These are phyloP conservation scores for Sarocladium kiliense DNA, from an alignment of 2,329 filamentous ascomycete genomes.

Conservation along the genomic window DNA sequence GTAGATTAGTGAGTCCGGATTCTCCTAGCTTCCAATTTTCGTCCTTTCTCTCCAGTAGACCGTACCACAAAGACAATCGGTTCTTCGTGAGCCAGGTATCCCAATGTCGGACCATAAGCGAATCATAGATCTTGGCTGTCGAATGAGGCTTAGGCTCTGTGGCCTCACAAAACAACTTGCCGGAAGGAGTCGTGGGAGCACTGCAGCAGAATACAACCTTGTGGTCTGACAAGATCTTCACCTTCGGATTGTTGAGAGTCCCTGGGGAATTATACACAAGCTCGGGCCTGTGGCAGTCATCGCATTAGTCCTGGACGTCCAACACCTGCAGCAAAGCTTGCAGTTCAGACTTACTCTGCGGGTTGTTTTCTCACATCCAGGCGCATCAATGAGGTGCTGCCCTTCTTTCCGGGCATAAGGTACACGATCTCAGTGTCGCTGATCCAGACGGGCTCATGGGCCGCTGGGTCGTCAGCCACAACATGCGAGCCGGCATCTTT, in stretches of 20 bases:
- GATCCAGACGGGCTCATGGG: constrained; percentile 73
- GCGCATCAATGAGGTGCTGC: constrained; percentile 41
- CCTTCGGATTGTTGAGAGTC: constrained; percentile 54
- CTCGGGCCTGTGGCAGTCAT: constrained; percentile 3
- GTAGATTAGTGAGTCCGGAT: constrained; percentile 54
- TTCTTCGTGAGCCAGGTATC: constrained; percentile 68
- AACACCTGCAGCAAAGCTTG: too few relatives aligned
- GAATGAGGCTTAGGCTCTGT: constrained; percentile 55
- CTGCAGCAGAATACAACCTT: constrained; percentile 53
- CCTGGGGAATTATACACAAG: constrained; percentile 35
- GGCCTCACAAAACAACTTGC: constrained; percentile 62
- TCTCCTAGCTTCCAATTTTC: constrained; percentile 36
- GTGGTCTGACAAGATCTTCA: constrained; percentile 42
- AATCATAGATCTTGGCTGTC: constrained; percentile 66
- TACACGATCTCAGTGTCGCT: constrained; percentile 56
- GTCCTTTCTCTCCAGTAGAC: constrained; percentile 46
- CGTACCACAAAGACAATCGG: constrained; percentile 69
- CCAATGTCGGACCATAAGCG: constrained; percentile 78
- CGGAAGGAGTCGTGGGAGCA: constrained; percentile 62
- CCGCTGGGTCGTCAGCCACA: constrained; percentile 59
- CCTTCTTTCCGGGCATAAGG: constrained; percentile 46
- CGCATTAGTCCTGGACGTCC: too few relatives aligned
- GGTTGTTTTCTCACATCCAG: constrained; percentile 27
- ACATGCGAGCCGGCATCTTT: constrained; percentile 58
- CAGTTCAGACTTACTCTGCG: constrained; percentile 31